A percentile compares a stretch with the other conserved stretches of the same genome.
phyloP scores from a whole-genome alignment of 352 stramenopile species.

The Phytophthora lateralis region DNA sequence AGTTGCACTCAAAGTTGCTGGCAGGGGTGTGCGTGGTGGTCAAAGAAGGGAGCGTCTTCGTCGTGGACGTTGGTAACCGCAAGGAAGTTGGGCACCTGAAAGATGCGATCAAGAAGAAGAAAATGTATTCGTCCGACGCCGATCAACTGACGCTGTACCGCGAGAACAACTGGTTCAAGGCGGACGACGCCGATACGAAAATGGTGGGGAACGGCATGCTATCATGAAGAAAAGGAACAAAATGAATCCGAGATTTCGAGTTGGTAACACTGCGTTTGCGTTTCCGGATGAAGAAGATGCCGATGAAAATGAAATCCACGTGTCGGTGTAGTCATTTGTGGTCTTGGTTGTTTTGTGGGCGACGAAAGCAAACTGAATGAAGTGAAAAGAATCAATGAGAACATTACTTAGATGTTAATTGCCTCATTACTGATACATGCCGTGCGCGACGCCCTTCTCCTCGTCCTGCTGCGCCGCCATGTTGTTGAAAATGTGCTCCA shows the following conservation, averaged over 20 bases:
- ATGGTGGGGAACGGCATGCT: too few relatives aligned
- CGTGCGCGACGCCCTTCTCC: constrained; percentile 38
- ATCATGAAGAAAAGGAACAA: too few relatives aligned
- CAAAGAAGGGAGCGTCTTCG: not conserved
- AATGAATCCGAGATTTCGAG: too few relatives aligned
- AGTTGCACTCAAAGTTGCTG: too few relatives aligned
- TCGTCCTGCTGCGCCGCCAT: constrained; percentile 85
- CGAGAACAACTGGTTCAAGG: not conserved
- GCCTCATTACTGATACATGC: constrained; percentile 14
- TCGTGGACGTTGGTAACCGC: not conserved
- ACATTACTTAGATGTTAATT: too few relatives aligned
- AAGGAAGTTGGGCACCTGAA: not conserved
- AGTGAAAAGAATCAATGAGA: too few relatives aligned
- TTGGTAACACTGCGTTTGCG: too few relatives aligned
- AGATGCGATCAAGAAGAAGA: not conserved
- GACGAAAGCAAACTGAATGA: too few relatives aligned
- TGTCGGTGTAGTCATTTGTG: too few relatives aligned
- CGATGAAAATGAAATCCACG: too few relatives aligned
- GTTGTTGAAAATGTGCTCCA: constrained; percentile 93
- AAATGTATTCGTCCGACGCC: not conserved
- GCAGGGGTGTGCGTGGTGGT: not conserved
- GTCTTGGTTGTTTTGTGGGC: too few relatives aligned
- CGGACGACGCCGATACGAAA: not conserved
- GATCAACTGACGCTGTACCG: not conserved
- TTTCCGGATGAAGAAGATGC: too few relatives aligned